phyloP scores from a whole-genome alignment of 2,329 filamentous ascomycete species.

The Proliferodiscus dingleyae region DNA sequence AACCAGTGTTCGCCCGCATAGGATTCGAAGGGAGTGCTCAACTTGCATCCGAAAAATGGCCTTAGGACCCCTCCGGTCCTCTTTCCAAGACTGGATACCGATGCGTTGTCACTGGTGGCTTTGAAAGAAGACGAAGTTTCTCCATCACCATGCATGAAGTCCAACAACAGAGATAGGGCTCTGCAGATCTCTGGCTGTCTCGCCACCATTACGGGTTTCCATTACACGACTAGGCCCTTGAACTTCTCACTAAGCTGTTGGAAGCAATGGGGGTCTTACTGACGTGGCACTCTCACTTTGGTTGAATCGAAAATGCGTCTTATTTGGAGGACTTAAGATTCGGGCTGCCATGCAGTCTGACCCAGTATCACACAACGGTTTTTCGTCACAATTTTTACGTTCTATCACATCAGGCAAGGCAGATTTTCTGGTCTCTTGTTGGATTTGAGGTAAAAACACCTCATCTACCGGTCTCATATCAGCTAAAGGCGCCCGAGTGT shows the following conservation, averaged over 20 bases:
- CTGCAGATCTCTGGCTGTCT: constrained; percentile 24
- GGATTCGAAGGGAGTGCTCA: constrained; percentile 8
- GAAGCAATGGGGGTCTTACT: constrained; percentile 21
- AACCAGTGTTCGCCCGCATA: constrained; percentile 18
- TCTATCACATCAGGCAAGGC: constrained; percentile 16
- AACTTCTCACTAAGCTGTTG: constrained; percentile 21
- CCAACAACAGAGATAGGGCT: constrained; percentile 20
- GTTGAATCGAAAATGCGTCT: constrained; percentile 19
- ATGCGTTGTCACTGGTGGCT: constrained; percentile 29
- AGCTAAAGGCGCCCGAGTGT: not conserved
- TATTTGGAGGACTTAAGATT: constrained; percentile 19
- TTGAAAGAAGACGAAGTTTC: constrained; percentile 18
- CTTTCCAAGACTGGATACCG: constrained; percentile 14
- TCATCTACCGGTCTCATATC: constrained; percentile 5
- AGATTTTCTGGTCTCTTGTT: constrained; percentile 15
- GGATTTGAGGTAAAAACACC: constrained; percentile 3
- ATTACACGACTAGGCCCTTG: constrained; percentile 15
- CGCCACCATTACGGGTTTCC: constrained; percentile 18
- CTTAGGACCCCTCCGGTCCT: constrained; percentile 5
- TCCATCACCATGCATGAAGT: constrained; percentile 26
- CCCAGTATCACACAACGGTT: constrained; percentile 17
- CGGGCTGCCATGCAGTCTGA: constrained; percentile 17
- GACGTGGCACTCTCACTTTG: constrained; percentile 32
- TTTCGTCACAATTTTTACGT: constrained; percentile 5
- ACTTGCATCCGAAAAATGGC: constrained; percentile 9